Evolutionary conservation across 805 yeast genomes (phyloP), one percentile per base, ranked within the genome.

Genomic region (Millerozyma miso): DNA sequence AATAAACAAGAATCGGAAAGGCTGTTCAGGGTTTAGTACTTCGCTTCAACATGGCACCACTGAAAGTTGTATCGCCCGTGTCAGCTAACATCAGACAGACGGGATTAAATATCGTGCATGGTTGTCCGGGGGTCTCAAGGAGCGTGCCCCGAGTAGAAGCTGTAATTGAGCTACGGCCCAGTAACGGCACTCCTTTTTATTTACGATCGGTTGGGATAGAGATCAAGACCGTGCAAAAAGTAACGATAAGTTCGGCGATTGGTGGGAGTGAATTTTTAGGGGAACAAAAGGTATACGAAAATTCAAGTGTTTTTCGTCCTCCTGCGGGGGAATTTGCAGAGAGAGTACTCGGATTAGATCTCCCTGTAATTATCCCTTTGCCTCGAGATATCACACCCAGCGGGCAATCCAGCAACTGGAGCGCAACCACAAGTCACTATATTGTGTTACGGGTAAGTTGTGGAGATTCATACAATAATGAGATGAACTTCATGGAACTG

Each of bases 71-170:
- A 32, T 49, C 55, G 18, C 71, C 72, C 4, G 63, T 67, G 15
- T 50, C 58, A 17, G 64, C 60, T 7, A 49, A 62, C 47, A 52
- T 81, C 38, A 76, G 74, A 41, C 77, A 83, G 3, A 71, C 80
- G 32, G 76, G 74, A 37, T 65, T 69, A 20, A 68, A 79, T n/a
- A 62, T 78, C 0, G 78, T 82, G 1, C 63, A 73, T 39, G 88
- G 88, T 2, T 79, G 85, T 59, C 87, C 88, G 0, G 88, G 88
- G 0, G 79, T 82, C 1, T 79, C 83, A 1, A 72, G 79, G 40
- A 80, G 74, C 35, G 54, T 69, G 20, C 87, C 88, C 2, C 69
- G 85, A 20, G 63, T 81, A 3, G 79, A 80, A 41, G 79, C 85
- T 6, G 74, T 71, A 19, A 54, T 82, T 13, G 78, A 80, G 48